Base-by-base conservation (phyloP, 306 rosid genomes). In the Erythrophleum fordii region DNA sequence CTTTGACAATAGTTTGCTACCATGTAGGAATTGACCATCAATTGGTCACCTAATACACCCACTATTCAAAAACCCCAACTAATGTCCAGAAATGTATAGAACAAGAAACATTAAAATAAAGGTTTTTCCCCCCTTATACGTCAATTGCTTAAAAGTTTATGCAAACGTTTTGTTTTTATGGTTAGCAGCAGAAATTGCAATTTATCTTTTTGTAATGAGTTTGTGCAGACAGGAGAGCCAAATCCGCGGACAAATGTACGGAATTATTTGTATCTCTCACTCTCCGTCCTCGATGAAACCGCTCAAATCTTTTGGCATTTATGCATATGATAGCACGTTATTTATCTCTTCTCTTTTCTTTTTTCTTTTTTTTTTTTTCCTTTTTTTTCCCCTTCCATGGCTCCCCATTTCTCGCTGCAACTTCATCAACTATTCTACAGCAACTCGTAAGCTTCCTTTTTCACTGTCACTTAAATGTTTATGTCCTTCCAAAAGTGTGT, bases 381-480 rank as follows among this genome's bases (percentile, higher is more conserved):
- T 71, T 64, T 23, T 34, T 81, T 86, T 70, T n/a, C 28, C 61
- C 60, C 45, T 77, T 73, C 81, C 80, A 88, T 90, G 94, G 90
- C 94, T 85, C 58, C 86, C 83, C 85, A 64, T 55, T 69, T 82
- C 53, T 72, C 84, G 70, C 79, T 79, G 74, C 92, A 83, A 45
- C 80, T 75, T 62, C 80, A 73, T 62, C 90, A 76, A 58, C 78
- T 86, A 11, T 74, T 78, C 82, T 31, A 61, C 39, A 52, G 66
- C 66, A 39, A 73, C 60, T 79, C 84, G 90, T 91, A 89, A 91
- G 89, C 80, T 66, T 80, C 75, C 77, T 72, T 60, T 72, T 29
- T 44, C 45, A 51, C 39, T 41, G 37, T 76, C 75, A 37, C 74
- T 79, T 18, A 5, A 42, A 64, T 17, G 14, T 29, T 72, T 9